Evolutionary conservation across 78 protist species (phyloP).

Genomic region (Dictyostelium discoideum): dicty_2.7 NC_007088.5:6653501-6654000

Average conservation of each 20-base stretch:
- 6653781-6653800: conserved; percentile 1
- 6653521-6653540: conserved; percentile 1
- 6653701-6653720: neutral
- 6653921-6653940: neutral
- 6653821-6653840: neutral
- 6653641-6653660: neutral
- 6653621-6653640: neutral
- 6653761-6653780: neutral
- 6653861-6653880: neutral
- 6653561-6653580: neutral
- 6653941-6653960: neutral
- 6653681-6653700: neutral
- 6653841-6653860: neutral
- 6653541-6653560: neutral
- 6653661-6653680: neutral
- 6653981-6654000: neutral
- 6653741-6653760: neutral
- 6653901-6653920: neutral
- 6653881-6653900: neutral
- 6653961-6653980: neutral
- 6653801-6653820: conserved; percentile 14
- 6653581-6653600: neutral
- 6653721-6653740: neutral
- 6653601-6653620: neutral
- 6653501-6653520: neutral